Evolutionary conservation across 306 rosid species (phyloP), one percentile per base, ranked within the genome.

Genomic region (Elaeagnus macrophylla): DNA sequence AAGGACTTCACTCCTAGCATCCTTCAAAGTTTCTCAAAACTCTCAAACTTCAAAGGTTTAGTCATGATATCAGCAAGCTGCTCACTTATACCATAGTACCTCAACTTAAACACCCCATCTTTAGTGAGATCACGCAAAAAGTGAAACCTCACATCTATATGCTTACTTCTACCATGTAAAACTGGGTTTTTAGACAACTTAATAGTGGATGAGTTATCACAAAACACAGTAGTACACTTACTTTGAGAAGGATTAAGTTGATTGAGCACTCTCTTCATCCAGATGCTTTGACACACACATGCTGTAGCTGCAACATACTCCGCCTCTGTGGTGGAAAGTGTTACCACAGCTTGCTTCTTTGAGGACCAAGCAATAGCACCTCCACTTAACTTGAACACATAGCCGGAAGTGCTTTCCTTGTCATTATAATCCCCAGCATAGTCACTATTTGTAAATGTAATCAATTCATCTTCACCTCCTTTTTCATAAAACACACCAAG

Each of bases 31-130:
- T 51, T 51, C 25, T 7, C 10, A 51, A 51, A 51, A 13, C 18
- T 9, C 6, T 51, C 54, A 7, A 51, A 51, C 54, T 51, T 51
- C 18, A 51, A 18, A 14, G 54, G 54, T 35, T 51, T 51, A 5
- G 54, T 51, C 54, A 51, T 51, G 32, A 51, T 7, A 16, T 51
- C 54, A 16, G 3, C 54, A 14, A 51, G 12, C 20, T 51, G 54
- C 3, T 51, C 54, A n/a, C 18, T 6, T 3, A 35, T 13, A 6
- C 25, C 25, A 16, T 35, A 51, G 11, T n/a, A 18, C 18, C 6
- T 17, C 25, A 51, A n/a, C 54, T 51, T 16, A 13, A 51, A 6
- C 1, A n/a, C 25, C 14, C 54, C 54, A n/a, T 51, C 54, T 6
- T 51, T 51, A 3, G 20, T 20, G 5, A 51, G 20, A 51, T 51